Evolutionary conservation across 164 flowering plant species (phyloP), one percentile per base, ranked within the genome.

Genomic region (Cinnamomum micranthum): DNA sequence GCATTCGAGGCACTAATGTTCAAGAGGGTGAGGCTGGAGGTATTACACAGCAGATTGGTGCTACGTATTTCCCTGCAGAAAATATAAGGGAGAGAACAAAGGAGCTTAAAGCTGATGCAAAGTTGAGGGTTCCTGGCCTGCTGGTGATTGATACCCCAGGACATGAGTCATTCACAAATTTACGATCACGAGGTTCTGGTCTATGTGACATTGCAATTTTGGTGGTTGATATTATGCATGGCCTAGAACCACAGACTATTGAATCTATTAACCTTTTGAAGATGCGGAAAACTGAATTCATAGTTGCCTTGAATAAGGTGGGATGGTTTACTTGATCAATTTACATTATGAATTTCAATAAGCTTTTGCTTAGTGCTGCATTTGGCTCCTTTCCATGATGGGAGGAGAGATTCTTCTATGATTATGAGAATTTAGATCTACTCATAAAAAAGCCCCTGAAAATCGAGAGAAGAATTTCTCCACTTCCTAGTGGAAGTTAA

Each of bases 1-100:
- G 97, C 82, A 94, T 96, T 27, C 83, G 99, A 70, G 91, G 99
- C 59, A 96, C 99, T 63, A 94, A 96, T 85, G 99, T 96, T 80
- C 99, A 96, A 84, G 98, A 91, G 81, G 99, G 99, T 73, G 99
- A 96, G 83, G 99, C 99, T 73, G 99, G 99, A 70, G 99, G 99
- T 23, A 96, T 96, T 76, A 96, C 99, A 2, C 99, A 93, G 78
- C 99, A 96, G 82, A 96, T 96, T 80, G 99, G 99, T 65, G 99
- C 99, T 12, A 93, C 99, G 20, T 96, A 93, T 77, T 91, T 96
- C 75, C 99, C 99, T 70, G 92, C 96, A 63, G 93, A 86, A 78
- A 96, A 94, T 79, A 90, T 96, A 33, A 82, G 97, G 24, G 98
- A 92, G 77, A 90, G 99, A 82, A 96, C 99, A 3, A 94, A 85